A percentile compares a stretch with the other conserved stretches of the same genome.
These are phyloP conservation scores for Phytophthora podocarpi DNA, from an alignment of 352 stramenopile species.

Conservation along the genomic window DNA sequence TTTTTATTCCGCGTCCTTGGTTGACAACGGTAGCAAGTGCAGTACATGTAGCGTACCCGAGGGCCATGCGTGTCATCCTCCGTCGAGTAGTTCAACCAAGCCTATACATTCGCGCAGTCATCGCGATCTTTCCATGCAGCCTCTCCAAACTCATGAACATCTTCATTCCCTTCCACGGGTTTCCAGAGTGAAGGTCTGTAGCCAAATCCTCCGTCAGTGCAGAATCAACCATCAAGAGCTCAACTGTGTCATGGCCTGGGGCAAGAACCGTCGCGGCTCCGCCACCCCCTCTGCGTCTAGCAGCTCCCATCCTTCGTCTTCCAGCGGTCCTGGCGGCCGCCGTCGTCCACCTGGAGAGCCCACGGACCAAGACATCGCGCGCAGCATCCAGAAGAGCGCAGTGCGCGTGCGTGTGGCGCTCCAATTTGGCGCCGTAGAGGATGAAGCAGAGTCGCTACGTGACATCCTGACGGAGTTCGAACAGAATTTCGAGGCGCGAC, in stretches of 20 bases:
- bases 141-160: too few relatives aligned
- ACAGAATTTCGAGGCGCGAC: conserved; percentile 7
- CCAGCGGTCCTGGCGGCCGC: background rate
- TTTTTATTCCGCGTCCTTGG: conserved; percentile 25
- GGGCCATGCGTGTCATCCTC: conserved; percentile 6
- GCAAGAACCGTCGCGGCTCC: conserved; percentile 16
- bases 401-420: conserved; percentile 35
- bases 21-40: background rate
- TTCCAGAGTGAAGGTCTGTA: conserved; percentile 26
- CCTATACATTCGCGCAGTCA: conserved; percentile 19
- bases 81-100: conserved; percentile 2
- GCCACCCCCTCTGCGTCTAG: background rate
- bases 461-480: conserved; percentile 14
- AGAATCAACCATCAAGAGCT: conserved; percentile 2
- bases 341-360: conserved; percentile 19
- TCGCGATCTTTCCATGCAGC: conserved; percentile 16
- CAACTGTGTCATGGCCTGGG: conserved; percentile 28
- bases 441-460: background rate
- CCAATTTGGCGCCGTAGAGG: conserved; percentile 12
- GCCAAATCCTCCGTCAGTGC: conserved; percentile 6
- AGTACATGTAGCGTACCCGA: background rate
- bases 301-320: conserved; percentile 2
- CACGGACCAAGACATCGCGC: conserved; percentile 31
- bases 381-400: conserved; percentile 30
- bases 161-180: background rate